These are phyloP conservation scores for Rhodotorula sphaerocarpa DNA, from an alignment of 768 basidiomycete genomes.

Conservation along the genomic window DNA sequence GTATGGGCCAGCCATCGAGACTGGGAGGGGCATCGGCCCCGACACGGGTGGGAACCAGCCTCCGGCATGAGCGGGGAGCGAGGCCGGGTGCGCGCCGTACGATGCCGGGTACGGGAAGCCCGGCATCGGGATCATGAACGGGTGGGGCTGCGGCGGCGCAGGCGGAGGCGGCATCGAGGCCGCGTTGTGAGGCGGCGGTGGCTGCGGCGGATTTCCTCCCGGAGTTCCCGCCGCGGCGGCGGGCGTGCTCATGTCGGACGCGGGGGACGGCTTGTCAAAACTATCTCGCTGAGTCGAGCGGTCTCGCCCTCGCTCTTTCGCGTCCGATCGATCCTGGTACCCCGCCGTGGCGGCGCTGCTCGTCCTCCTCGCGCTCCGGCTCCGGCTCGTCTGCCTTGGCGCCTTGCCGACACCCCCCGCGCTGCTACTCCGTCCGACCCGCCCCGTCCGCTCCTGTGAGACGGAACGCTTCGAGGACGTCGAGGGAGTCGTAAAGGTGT, in stretches of 20 bases:
- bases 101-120: conserved; percentile 29
- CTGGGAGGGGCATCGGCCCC: no score
- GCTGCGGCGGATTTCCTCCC: neutral
- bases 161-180: conserved; percentile 38
- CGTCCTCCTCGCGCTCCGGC: conserved; percentile 10
- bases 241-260: no score
- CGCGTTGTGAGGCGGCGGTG: neutral
- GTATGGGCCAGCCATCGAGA: neutral
- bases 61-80: neutral
- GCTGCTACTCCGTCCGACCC: neutral
- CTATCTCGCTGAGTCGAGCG: conserved; percentile 1
- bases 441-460: neutral
- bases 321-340: neutral
- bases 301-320: conserved; percentile 2
- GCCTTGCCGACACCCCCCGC: conserved; percentile 14
- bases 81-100: neutral
- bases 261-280: neutral
- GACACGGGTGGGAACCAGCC: neutral
- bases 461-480: neutral
- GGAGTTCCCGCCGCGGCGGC: neutral
- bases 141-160: conserved; percentile 39
- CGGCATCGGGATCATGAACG: conserved; percentile 25
- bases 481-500: neutral
- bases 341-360: neutral
- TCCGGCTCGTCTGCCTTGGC: conserved; percentile 15